Conservation (phyloP, 345 rosid species). For the rapeseed (Brassica napus) region DNA sequence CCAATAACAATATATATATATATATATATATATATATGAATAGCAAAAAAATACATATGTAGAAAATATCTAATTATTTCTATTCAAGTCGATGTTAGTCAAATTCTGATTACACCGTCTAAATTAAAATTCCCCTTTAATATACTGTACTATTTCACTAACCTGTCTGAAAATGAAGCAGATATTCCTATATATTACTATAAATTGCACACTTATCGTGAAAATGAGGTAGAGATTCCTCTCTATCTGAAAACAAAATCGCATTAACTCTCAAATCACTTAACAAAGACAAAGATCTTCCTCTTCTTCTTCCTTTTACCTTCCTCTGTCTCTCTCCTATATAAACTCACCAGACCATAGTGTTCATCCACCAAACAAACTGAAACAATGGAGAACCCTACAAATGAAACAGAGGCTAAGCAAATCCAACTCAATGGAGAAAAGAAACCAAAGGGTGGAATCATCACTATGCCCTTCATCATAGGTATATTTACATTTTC, state of each 20-base stretch:
- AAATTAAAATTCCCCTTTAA: not conserved
- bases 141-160: not conserved
- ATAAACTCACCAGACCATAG: slow-evolving; percentile 24
- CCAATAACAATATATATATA: not conserved
- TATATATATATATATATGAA: not conserved
- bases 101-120: not conserved
- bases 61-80: not conserved
- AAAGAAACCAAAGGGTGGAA: slow-evolving; percentile 54
- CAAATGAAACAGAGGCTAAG: slow-evolving; percentile 34
- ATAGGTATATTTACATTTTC: slow-evolving; percentile 45
- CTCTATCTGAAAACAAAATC: slow-evolving; percentile 12
- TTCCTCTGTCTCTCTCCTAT: slow-evolving; percentile 9
- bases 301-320: not conserved
- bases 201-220: slow-evolving; percentile 24
- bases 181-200: slow-evolving; percentile 1
- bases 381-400: slow-evolving; percentile 45
- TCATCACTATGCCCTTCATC: slow-evolving; percentile 74
- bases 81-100: not conserved
- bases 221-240: slow-evolving; percentile 22
- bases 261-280: slow-evolving; percentile 33
- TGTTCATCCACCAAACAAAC: slow-evolving; percentile 31
- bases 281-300: slow-evolving; percentile 35
- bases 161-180: not conserved
- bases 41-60: not conserved
- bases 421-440: slow-evolving; percentile 34